Base-by-base conservation (phyloP, 1,139 yeast species). In the Protomyces arabidopsidicola region DNA sequence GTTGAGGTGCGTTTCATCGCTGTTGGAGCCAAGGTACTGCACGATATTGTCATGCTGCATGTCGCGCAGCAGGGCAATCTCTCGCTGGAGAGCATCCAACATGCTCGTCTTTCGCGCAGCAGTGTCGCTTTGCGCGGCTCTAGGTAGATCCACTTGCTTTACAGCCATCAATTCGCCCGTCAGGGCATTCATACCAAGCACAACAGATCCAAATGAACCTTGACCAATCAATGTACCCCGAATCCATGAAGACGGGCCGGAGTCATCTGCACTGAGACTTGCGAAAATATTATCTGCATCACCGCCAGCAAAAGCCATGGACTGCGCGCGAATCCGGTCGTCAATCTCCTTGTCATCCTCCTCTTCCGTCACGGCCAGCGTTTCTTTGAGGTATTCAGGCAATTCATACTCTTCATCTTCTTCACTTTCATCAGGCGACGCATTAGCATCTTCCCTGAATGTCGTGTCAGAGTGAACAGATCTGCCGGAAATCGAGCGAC, bases 81-180 rank as follows among this genome's bases (percentile, higher is more conserved):
- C 99, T 3, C 91, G 87, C 70, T 86, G 87, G 59, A 93, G 78
- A 0, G 97, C 96, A 64, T 87, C 93, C 58, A 90, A 82, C 0
- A 88, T 89, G 65, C 84, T 91, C 57, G 76, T 76, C 55, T 80
- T 78, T 16, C 70, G 69, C 8, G 73, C 74, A 55, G 87, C 82
- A 12, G 60, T 9, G 53, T 76, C 75, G 59, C 77, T 77, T 24
- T 59, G 48, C 63, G 79, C 83, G 14, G 76, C 75, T 59, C 75
- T 78, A 1, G 90, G 87, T 6, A 88, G 87, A 60, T 82, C 85
- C 4, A 93, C 97, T 74, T 95, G 98, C 72, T 95, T 95, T 1
- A 95, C 98, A 0, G 99, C 99, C 77, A 95, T 86, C 96, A 95
- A 90, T 71, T 95, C 99, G 64, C 98, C 98, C 0, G 97, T 90